These are phyloP conservation scores for Lanmaoa rubissima DNA, from an alignment of 768 basidiomycete genomes.

Conservation along the genomic window DNA sequence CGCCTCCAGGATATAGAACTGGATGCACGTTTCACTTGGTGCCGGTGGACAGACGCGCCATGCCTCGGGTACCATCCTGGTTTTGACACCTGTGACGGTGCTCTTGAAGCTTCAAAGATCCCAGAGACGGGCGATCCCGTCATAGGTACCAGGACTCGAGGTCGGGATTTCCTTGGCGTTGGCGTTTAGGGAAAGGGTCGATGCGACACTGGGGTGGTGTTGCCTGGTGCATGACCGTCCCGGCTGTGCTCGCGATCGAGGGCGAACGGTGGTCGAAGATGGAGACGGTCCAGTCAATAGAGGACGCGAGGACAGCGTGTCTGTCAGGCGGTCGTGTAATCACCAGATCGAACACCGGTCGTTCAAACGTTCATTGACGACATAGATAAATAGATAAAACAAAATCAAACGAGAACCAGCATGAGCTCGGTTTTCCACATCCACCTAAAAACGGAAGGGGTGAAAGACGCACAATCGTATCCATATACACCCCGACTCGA, in stretches of 20 bases:
- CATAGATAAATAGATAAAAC: no score
- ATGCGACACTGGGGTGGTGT: background rate
- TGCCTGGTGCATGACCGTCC: background rate
- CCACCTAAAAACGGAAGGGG: no score
- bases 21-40: background rate
- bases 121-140: conserved; percentile 76
- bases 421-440: no score
- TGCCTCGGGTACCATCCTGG: conserved; percentile 54
- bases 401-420: no score
- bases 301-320: background rate
- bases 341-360: no score
- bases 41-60: conserved; percentile 59
- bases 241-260: background rate
- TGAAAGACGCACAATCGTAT: no score
- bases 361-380: no score
- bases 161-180: background rate
- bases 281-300: background rate
- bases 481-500: no score
- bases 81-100: conserved; percentile 47
- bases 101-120: conserved; percentile 69
- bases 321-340: background rate
- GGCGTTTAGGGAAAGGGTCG: background rate
- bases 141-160: conserved; percentile 54
- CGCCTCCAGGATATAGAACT: background rate
- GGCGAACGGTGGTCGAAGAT: background rate